Evolutionary conservation across 768 basidiomycete species (phyloP).

Genomic region (Boletus subparvulus): DNA sequence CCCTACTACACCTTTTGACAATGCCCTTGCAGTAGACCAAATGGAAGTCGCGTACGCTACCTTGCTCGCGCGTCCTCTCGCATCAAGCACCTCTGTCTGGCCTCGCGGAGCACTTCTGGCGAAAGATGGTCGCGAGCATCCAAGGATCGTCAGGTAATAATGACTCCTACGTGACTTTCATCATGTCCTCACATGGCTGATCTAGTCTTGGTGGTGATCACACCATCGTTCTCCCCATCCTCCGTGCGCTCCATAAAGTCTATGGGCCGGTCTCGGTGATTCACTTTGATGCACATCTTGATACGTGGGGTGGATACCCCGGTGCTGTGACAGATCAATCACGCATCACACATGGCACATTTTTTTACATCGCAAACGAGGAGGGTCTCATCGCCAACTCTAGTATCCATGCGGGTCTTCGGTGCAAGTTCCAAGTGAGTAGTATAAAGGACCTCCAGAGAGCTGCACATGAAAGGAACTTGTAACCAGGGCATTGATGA

Average conservation of each 20-base stretch:
- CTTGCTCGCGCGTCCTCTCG: conserved; percentile 58
- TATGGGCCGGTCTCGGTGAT: conserved; percentile 84
- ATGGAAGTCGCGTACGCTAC: conserved; percentile 85
- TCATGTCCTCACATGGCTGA: not conserved
- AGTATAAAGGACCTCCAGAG: conserved; percentile 20
- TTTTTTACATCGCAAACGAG: conserved; percentile 77
- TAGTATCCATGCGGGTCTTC: conserved; percentile 82
- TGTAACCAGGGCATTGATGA: conserved; percentile 21
- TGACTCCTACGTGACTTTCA: not conserved
- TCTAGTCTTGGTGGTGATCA: conserved; percentile 76
- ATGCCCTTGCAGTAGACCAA: conserved; percentile 79
- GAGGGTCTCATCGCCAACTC: conserved; percentile 74
- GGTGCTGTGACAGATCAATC: conserved; percentile 54
- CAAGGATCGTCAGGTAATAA: conserved; percentile 63
- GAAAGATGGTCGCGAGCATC: conserved; percentile 63
- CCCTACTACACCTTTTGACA: conserved; percentile 79
- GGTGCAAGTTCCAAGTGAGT: conserved; percentile 66
- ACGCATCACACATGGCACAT: conserved; percentile 80
- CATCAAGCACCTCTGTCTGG: conserved; percentile 23
- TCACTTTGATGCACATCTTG: conserved; percentile 79
- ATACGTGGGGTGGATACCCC: conserved; percentile 51
- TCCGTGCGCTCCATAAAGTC: conserved; percentile 72
- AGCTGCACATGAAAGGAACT: not conserved
- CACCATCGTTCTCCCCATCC: conserved; percentile 83
- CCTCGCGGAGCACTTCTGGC: conserved; percentile 37